A percentile compares a stretch with the other conserved stretches of the same genome.
These are phyloP conservation scores for Spiromastix sp. DNA, from an alignment of 2,329 filamentous ascomycete genomes.

Conservation along the genomic window DNA sequence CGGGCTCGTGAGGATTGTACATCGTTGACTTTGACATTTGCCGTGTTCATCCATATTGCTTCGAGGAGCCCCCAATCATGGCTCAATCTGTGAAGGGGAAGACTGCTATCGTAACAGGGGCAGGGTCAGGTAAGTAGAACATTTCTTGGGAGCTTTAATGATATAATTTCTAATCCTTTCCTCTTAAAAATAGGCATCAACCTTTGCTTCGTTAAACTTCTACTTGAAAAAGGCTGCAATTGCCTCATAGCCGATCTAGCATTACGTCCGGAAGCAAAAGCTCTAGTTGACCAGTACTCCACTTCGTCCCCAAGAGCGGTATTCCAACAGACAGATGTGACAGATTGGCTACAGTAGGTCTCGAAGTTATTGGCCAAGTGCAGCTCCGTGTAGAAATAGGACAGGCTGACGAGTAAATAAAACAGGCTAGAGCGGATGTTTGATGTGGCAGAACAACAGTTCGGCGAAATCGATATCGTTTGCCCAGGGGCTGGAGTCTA, in stretches of 20 bases:
- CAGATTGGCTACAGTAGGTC: conserved; percentile 39
- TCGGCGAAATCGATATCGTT: conserved; percentile 38
- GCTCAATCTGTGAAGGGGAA: conserved; percentile 33
- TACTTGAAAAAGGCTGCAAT: conserved; percentile 37
- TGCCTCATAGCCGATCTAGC: conserved; percentile 36
- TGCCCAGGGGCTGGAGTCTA: conserved; percentile 38
- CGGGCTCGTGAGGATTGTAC: too few species aligned
- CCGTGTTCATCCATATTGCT: too few species aligned
- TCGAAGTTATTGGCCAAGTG: too few species aligned
- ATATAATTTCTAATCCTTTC: background rate
- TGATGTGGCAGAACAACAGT: conserved; percentile 36
- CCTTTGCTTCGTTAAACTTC: conserved; percentile 32
- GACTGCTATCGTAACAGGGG: conserved; percentile 45
- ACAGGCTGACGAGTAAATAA: too few species aligned
- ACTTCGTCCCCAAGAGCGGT: conserved; percentile 24
- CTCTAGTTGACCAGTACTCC: conserved; percentile 29
- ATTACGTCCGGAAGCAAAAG: conserved; percentile 35
- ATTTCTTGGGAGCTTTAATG: conserved; percentile 3
- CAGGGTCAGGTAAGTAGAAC: conserved; percentile 37
- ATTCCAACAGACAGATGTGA: conserved; percentile 40
- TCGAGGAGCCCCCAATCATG: too few species aligned
- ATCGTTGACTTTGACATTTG: too few species aligned
- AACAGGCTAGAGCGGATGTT: conserved; percentile 43
- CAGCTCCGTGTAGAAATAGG: too few species aligned
- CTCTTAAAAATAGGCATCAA: conserved; percentile 39